Percentiles rank a stretch among this genome's conserved stretches.
phyloP scores from a whole-genome alignment of 2,329 filamentous ascomycete genomes.

The Didymella lethalis region DNA sequence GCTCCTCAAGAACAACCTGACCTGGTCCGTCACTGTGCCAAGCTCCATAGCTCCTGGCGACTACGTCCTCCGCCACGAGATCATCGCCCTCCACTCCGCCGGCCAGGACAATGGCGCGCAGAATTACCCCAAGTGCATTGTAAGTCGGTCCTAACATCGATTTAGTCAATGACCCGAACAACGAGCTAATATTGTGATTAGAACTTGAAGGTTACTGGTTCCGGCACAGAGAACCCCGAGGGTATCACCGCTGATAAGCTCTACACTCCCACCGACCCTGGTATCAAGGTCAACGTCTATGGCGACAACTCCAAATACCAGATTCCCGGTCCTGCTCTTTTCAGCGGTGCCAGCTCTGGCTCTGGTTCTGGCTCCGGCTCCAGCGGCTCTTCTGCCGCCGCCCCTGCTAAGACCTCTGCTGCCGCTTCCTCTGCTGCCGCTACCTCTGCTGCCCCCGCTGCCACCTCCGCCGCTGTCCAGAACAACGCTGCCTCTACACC shows the following conservation, averaged over 20 bases:
- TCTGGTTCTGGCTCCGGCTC: slow-evolving; percentile 16
- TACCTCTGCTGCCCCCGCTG: slow-evolving; percentile 9
- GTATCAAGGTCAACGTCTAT: slow-evolving; percentile 69
- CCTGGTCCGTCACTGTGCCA: slow-evolving; percentile 62
- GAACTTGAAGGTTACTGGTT: slow-evolving; percentile 66
- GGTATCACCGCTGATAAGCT: slow-evolving; percentile 61
- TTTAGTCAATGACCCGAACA: not conserved
- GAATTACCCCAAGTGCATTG: slow-evolving; percentile 55
- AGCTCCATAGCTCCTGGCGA: slow-evolving; percentile 61
- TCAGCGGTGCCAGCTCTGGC: slow-evolving; percentile 31
- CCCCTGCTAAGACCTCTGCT: slow-evolving; percentile 21
- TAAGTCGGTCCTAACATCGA: not conserved
- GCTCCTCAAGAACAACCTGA: slow-evolving; percentile 58
- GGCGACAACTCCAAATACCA: slow-evolving; percentile 51
- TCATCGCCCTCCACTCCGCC: slow-evolving; percentile 67
- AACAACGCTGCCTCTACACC: slow-evolving; percentile 13
- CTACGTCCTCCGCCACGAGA: slow-evolving; percentile 67
- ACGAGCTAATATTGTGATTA: not conserved
- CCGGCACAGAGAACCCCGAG: slow-evolving; percentile 55
- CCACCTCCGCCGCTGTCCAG: slow-evolving; percentile 14
- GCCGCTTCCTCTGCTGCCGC: slow-evolving; percentile 4
- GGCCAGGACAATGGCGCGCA: slow-evolving; percentile 55
- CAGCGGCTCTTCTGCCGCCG: slow-evolving; percentile 17
- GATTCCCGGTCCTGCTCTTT: slow-evolving; percentile 61
- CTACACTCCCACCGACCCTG: slow-evolving; percentile 65